Percentiles rank a stretch among this genome's conserved stretches.
Conservation (phyloP, 805 yeast genomes). For the Candida ortonii region DNA sequence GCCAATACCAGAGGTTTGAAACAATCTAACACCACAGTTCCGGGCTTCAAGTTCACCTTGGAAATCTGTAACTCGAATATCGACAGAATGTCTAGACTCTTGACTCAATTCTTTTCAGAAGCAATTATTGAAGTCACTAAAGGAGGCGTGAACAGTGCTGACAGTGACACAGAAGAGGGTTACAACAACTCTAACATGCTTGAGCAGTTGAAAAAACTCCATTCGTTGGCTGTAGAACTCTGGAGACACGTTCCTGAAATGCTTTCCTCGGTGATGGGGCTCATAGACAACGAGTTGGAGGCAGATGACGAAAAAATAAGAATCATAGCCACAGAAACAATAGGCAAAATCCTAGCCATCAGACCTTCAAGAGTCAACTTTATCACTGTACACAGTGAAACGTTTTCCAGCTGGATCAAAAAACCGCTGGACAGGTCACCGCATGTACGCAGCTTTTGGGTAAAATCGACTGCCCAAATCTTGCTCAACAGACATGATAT, state of each 20-base stretch:
- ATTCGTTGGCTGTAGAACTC: conserved; percentile 57
- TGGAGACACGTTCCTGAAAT: conserved; percentile 81
- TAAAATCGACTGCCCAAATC: conserved; percentile 50
- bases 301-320: conserved; percentile 67
- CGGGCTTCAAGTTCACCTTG: conserved; percentile 64
- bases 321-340: conserved; percentile 64
- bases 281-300: conserved; percentile 73
- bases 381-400: conserved; percentile 50
- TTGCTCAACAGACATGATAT: conserved; percentile 44
- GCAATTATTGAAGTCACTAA: conserved; percentile 51
- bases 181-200: conserved; percentile 12
- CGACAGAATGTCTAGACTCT: conserved; percentile 70
- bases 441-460: conserved; percentile 68
- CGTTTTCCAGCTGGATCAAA: conserved; percentile 71
- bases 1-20: conserved; percentile 28
- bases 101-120: conserved; percentile 80
- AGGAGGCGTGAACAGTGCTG: conserved; percentile 16
- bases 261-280: conserved; percentile 69
- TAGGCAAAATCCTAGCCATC: conserved; percentile 60
- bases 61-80: conserved; percentile 66
- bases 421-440: conserved; percentile 69
- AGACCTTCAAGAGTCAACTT: conserved; percentile 55
- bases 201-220: conserved; percentile 57
- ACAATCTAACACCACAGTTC: conserved; percentile 36
- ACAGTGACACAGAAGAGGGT: conserved; percentile 26